Percentiles rank a stretch among this genome's conserved stretches.
Conservation (phyloP, 2,329 filamentous ascomycete genomes). For the Penicillium sp. region DNA sequence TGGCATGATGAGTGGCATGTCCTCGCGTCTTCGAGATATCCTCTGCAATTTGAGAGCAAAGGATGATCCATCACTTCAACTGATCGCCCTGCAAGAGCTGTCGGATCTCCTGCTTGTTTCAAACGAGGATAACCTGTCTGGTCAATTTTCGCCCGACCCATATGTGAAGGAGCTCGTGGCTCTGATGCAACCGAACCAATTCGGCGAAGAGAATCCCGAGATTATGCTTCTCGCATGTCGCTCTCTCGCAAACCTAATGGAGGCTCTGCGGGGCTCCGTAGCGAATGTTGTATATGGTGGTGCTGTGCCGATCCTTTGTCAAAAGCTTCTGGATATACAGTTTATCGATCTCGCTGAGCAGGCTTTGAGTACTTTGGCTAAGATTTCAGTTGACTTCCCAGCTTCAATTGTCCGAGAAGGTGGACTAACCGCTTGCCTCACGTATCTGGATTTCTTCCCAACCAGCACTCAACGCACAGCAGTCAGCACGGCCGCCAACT, state of each 20-base stretch:
- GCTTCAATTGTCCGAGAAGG: slow-evolving; percentile 93
- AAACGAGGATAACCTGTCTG: slow-evolving; percentile 92
- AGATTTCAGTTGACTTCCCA: slow-evolving; percentile 95
- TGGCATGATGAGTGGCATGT: slow-evolving; percentile 86
- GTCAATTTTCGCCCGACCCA: slow-evolving; percentile 89
- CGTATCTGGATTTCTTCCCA: slow-evolving; percentile 94
- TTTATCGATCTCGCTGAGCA: slow-evolving; percentile 98
- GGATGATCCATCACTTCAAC: slow-evolving; percentile 80
- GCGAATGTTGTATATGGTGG: slow-evolving; percentile 97
- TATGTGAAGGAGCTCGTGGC: slow-evolving; percentile 92
- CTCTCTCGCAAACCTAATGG: slow-evolving; percentile 95
- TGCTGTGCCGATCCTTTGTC: slow-evolving; percentile 88
- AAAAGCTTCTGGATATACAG: slow-evolving; percentile 91
- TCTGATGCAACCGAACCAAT: slow-evolving; percentile 87
- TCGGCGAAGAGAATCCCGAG: slow-evolving; percentile 87
- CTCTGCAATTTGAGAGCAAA: slow-evolving; percentile 74
- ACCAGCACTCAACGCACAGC: slow-evolving; percentile 96
- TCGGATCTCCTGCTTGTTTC: slow-evolving; percentile 92
- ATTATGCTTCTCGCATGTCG: slow-evolving; percentile 96
- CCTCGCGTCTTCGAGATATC: slow-evolving; percentile 74
- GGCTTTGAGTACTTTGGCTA: slow-evolving; percentile 91
- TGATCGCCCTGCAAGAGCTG: slow-evolving; percentile 88
- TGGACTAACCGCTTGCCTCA: slow-evolving; percentile 90
- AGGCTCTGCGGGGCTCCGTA: slow-evolving; percentile 86
- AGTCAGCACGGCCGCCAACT: slow-evolving; percentile 96